Evolutionary conservation across 192 early-diverging fungal genomes (phyloP).

Genomic region (Phycomyces nitens): DNA sequence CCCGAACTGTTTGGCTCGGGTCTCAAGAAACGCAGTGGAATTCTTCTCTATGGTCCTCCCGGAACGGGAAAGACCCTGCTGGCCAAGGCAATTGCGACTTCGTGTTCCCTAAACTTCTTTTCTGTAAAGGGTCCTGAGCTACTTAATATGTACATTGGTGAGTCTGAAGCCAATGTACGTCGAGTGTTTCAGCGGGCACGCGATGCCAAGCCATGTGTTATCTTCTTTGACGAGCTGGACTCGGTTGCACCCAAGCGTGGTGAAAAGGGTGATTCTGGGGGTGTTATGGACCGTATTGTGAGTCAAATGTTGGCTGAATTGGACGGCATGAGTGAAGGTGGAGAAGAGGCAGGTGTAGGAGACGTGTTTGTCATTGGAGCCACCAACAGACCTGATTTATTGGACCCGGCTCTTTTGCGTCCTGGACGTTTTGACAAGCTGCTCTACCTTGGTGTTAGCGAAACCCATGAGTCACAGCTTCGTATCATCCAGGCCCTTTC

Average conservation of each 20-base stretch:
- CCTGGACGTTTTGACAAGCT: conserved; percentile 98
- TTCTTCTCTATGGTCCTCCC: conserved; percentile 94
- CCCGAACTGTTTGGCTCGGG: conserved; percentile 96
- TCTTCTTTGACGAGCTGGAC: conserved; percentile 99
- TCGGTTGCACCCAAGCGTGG: conserved; percentile 97
- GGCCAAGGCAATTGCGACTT: conserved; percentile 98
- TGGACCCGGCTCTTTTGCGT: conserved; percentile 90
- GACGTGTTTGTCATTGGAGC: conserved; percentile 99
- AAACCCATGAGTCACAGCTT: conserved; percentile 80
- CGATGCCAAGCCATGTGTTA: conserved; percentile 96
- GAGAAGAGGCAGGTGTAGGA: conserved; percentile 38
- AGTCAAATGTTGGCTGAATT: conserved; percentile 94
- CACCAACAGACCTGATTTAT: conserved; percentile 95
- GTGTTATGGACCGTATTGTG: conserved; percentile 99
- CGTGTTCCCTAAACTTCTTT: conserved; percentile 96
- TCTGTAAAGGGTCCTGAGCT: conserved; percentile 98
- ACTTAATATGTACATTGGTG: conserved; percentile 99
- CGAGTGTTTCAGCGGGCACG: conserved; percentile 93
- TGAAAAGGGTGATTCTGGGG: conserved; percentile 96
- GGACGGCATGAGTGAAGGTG: conserved; percentile 80
- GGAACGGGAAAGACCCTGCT: conserved; percentile 98
- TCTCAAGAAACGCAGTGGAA: conserved; percentile 89
- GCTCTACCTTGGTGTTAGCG: conserved; percentile 93
- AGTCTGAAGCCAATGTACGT: conserved; percentile 97
- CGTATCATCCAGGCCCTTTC: conserved; percentile 91